A percentile compares a stretch with the other conserved stretches of the same genome.
Evolutionary conservation across 768 basidiomycete species (phyloP).

Genomic region (Termitomyces sp.): DNA sequence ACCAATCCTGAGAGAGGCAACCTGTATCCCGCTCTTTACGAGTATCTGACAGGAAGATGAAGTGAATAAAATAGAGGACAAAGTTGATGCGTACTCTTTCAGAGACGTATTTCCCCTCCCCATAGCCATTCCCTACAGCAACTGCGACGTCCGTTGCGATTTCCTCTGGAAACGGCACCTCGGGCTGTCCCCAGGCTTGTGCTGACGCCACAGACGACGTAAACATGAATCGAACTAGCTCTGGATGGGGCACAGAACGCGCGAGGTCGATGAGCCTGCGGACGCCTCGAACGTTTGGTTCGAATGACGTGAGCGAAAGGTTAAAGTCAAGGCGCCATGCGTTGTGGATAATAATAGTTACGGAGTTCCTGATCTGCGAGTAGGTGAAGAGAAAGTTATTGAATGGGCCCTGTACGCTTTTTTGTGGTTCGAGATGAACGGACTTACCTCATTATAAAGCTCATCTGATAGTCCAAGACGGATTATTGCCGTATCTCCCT

Average conservation of each 20-base stretch:
- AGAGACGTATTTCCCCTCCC: slow-evolving; percentile 39
- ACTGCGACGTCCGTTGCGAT: slow-evolving; percentile 23
- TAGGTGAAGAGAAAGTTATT: not conserved
- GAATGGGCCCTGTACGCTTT: too few species aligned
- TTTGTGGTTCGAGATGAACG: not conserved
- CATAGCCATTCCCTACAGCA: slow-evolving; percentile 37
- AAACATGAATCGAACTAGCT: slow-evolving; percentile 29
- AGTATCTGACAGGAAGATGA: slow-evolving; percentile 24
- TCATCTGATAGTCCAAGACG: slow-evolving; percentile 23
- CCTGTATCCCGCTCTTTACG: slow-evolving; percentile 29
- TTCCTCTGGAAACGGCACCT: slow-evolving; percentile 31
- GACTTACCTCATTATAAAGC: slow-evolving; percentile 17
- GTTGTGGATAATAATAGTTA: slow-evolving; percentile 29
- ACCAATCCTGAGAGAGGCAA: slow-evolving; percentile 37
- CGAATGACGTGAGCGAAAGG: slow-evolving; percentile 44
- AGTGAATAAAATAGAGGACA: not conserved
- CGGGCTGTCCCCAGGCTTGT: slow-evolving; percentile 22
- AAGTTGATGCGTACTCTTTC: slow-evolving; percentile 25
- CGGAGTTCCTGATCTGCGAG: slow-evolving; percentile 25
- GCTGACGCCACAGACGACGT: slow-evolving; percentile 35
- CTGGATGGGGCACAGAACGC: slow-evolving; percentile 20
- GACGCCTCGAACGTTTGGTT: slow-evolving; percentile 42
- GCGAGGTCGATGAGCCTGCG: slow-evolving; percentile 41
- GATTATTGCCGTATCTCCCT: slow-evolving; percentile 24
- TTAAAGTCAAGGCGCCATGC: slow-evolving; percentile 28